Evolutionary conservation across 2,329 filamentous ascomycete species (phyloP).

Genomic region (Hymenoscyphus linearis): DNA sequence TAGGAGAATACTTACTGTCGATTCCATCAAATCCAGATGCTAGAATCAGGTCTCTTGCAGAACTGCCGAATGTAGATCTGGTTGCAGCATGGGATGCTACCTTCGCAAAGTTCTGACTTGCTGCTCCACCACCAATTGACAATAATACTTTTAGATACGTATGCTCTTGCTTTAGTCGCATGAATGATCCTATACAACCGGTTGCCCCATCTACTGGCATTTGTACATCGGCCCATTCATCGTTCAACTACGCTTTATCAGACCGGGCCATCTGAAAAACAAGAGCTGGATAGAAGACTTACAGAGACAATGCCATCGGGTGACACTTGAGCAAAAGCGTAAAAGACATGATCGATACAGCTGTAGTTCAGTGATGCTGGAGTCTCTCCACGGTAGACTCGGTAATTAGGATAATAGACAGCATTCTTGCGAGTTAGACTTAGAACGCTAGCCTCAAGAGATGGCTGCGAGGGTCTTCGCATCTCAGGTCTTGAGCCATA

Average conservation of each 20-base stretch:
- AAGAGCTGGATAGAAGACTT: slow-evolving; percentile 33
- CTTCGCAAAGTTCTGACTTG: slow-evolving; percentile 60
- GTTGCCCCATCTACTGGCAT: slow-evolving; percentile 66
- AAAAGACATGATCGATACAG: slow-evolving; percentile 77
- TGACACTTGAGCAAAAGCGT: slow-evolving; percentile 72
- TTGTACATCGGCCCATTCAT: slow-evolving; percentile 71
- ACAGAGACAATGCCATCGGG: slow-evolving; percentile 72
- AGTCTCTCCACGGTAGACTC: slow-evolving; percentile 67
- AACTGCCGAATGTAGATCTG: slow-evolving; percentile 65
- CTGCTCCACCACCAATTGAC: slow-evolving; percentile 66
- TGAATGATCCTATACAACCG: slow-evolving; percentile 68
- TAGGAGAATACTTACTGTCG: slow-evolving; percentile 54
- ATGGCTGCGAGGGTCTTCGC: slow-evolving; percentile 29
- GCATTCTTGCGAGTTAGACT: slow-evolving; percentile 63
- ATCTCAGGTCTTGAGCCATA: slow-evolving; percentile 23
- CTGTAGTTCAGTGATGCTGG: slow-evolving; percentile 69
- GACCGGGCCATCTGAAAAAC: slow-evolving; percentile 1
- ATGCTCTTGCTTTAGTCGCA: slow-evolving; percentile 65
- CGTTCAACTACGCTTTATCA: slow-evolving; percentile 54
- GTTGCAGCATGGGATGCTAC: slow-evolving; percentile 57
- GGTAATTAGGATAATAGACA: slow-evolving; percentile 79
- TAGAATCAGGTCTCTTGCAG: slow-evolving; percentile 61
- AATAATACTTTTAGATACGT: slow-evolving; percentile 68
- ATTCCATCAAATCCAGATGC: slow-evolving; percentile 69
- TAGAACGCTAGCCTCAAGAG: slow-evolving; percentile 27